A percentile compares a stretch with the other conserved stretches of the same genome.
phyloP scores from a whole-genome alignment of 208 protist genomes.

The Giardia muris region DNA sequence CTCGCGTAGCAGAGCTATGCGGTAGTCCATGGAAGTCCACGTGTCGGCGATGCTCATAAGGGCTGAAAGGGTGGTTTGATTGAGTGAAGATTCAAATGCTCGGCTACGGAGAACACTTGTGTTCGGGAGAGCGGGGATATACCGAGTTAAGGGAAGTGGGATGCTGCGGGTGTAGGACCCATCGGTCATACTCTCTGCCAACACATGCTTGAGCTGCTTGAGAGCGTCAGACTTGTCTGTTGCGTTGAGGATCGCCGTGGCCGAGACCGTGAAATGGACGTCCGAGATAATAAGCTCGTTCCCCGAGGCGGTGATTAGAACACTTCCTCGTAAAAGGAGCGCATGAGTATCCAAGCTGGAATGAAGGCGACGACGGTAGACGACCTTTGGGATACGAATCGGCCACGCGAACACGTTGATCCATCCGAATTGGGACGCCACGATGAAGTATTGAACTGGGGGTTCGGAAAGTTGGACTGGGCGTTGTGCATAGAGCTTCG shows the following conservation, averaged over 20 bases:
- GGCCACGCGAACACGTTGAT: constrained; percentile 1
- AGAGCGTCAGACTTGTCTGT: neutral
- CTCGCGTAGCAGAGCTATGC: no score
- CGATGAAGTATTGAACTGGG: neutral
- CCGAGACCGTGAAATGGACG: neutral
- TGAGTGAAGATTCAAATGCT: neutral
- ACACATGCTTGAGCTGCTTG: neutral
- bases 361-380: neutral
- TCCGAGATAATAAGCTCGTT: constrained; percentile 1
- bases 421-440: neutral
- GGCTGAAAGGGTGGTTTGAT: neutral
- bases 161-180: neutral
- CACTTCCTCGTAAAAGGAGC: neutral
- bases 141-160: neutral
- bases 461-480: neutral
- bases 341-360: neutral
- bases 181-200: neutral
- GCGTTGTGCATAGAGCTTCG: neutral
- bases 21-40: neutral
- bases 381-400: neutral
- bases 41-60: neutral
- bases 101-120: neutral
- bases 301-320: neutral
- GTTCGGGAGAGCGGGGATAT: neutral
- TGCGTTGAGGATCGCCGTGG: neutral